Percentiles rank a stretch among this genome's conserved stretches.
Conservation (phyloP, 345 rosid genomes). For the Lepidium aucheri region DNA sequence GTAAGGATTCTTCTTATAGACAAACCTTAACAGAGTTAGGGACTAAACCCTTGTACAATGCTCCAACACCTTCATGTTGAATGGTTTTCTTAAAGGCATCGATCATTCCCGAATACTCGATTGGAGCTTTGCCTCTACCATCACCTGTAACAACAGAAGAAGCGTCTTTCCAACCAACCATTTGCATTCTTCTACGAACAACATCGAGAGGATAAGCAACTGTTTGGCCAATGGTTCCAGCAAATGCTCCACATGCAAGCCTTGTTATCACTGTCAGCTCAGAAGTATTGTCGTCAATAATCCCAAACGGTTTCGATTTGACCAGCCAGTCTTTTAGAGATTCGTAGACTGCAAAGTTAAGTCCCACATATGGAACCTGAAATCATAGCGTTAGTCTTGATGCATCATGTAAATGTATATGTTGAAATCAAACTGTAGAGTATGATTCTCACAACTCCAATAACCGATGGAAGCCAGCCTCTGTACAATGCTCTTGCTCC, state of each 20-base stretch:
- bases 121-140: constrained; percentile 41
- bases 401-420: background rate
- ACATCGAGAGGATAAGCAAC: constrained; percentile 98
- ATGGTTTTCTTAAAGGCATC: constrained; percentile 92
- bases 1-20: background rate
- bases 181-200: constrained; percentile 96
- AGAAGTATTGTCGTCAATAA: constrained; percentile 40
- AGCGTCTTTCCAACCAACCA: constrained; percentile 98
- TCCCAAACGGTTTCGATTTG: constrained; percentile 52
- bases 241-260: constrained; percentile 92
- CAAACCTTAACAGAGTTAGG: constrained; percentile 96
- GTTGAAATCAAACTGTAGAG: background rate
- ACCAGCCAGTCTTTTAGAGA: constrained; percentile 86
- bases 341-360: constrained; percentile 95
- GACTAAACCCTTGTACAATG: constrained; percentile 93
- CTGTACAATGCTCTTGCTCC: constrained; percentile 92
- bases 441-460: constrained; percentile 83
- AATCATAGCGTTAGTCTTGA: background rate
- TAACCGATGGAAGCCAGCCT: constrained; percentile 99
- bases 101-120: constrained; percentile 77
- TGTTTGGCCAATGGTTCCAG: constrained; percentile 98
- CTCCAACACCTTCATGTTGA: constrained; percentile 86
- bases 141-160: constrained; percentile 85
- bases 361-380: constrained; percentile 98
- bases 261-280: constrained; percentile 79